These are phyloP conservation scores for Oropetium thomaeum DNA, from an alignment of 176 grass and related monocot genomes.

Conservation along the genomic window DNA sequence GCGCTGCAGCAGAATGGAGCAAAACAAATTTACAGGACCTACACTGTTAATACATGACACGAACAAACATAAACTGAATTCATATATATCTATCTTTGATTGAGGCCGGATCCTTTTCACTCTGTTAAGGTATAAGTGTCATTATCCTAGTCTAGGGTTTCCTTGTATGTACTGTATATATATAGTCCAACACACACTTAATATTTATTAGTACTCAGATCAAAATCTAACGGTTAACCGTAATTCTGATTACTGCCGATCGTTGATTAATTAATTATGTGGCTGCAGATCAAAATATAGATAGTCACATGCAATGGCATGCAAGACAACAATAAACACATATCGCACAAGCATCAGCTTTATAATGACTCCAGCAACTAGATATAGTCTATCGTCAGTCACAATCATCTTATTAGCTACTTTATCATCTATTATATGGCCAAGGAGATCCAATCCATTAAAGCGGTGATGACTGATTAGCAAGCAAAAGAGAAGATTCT, in stretches of 20 bases:
- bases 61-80: background rate
- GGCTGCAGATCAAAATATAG: too few species aligned
- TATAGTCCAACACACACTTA: too few species aligned
- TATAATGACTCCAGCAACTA: slow-evolving; percentile 14
- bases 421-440: background rate
- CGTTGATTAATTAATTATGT: background rate
- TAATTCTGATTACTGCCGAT: too few species aligned
- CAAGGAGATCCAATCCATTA: background rate
- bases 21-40: slow-evolving; percentile 11
- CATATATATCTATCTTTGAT: too few species aligned
- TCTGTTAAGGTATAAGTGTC: too few species aligned
- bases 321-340: slow-evolving; percentile 21
- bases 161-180: too few species aligned
- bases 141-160: too few species aligned
- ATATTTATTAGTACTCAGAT: too few species aligned
- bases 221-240: too few species aligned
- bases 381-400: background rate
- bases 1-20: background rate
- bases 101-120: too few species aligned
- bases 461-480: background rate
- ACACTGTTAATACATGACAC: background rate
- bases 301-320: slow-evolving; percentile 5
- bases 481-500: background rate
- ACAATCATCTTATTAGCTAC: background rate
- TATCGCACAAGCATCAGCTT: slow-evolving; percentile 30